Base-by-base conservation (phyloP, 2,329 filamentous ascomycete species). In the Cryphonectria naterciae region DNA sequence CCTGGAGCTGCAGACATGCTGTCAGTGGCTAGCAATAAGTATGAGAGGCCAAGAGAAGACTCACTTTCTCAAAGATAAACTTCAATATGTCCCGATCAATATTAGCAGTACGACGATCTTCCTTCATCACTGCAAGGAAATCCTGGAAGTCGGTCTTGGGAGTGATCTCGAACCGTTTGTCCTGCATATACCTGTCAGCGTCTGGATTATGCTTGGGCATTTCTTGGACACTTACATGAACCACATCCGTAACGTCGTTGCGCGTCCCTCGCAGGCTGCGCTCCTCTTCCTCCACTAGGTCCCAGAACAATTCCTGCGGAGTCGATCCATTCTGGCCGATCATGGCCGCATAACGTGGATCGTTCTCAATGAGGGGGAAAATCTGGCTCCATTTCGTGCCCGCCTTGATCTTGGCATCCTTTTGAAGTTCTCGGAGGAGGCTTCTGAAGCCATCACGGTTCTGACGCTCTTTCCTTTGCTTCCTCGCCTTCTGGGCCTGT, bases 301-400 rank as follows among this genome's bases (percentile, higher is more conserved):
- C 96, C 94, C 95, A 98, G 83, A 99, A 98, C 8, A 99, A 85
- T 77, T 98, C 94, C 74, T 97, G 87, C 19, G 96, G 93, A 5
- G 89, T 92, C 5, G 95, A 97, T 69, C 95, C 95, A 71, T 88
- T 82, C 78, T 97, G 93, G 67, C 94, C 95, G 72, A 95, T 87
- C 85, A 97, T 94, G 74, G 89, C 90, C 76, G 85, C 87, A 81
- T 97, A 98, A 75, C 95, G 93, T 64, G 91, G 87, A 77, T 99
- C 96, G 69, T 92, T 85, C 76, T 93, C 88, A 75, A 99, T 88
- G 64, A 92, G 79, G 0, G 92, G 89, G 75, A 92, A 85, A 74
- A 98, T 86, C 71, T 94, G 88, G 80, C 88, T 93, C 96, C 96
- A 99, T 81, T 97, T 98, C 70, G 91, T 91, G 70, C 93, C 93